Percentiles rank a stretch among this genome's conserved stretches.
Evolutionary conservation across 2,329 filamentous ascomycete genomes (phyloP).

Genomic region (Calonectria hongkongensis): DNA sequence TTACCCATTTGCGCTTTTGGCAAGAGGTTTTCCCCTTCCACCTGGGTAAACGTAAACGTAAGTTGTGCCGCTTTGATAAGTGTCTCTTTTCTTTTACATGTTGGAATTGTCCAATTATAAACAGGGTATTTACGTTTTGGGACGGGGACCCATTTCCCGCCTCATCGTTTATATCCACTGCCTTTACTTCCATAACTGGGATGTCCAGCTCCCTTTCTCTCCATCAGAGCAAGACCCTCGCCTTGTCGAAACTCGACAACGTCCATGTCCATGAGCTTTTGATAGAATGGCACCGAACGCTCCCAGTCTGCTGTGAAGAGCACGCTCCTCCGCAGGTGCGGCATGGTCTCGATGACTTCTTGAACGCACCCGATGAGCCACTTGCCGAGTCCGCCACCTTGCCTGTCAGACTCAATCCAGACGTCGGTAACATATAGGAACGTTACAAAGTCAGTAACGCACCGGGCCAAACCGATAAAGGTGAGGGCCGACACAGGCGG

Average conservation of each 20-base stretch:
- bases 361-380: conserved; percentile 77
- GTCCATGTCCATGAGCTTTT: conserved; percentile 56
- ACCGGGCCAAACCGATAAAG: conserved; percentile 62
- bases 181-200: conserved; percentile 44
- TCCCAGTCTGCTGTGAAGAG: conserved; percentile 65
- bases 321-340: conserved; percentile 72
- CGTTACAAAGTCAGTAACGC: conserved; percentile 79
- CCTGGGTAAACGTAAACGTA: conserved; percentile 16
- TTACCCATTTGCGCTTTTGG: conserved; percentile 16
- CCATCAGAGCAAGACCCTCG: conserved; percentile 54
- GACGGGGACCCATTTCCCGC: neutral
- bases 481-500: conserved; percentile 22
- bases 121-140: conserved; percentile 4
- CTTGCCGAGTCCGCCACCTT: conserved; percentile 74
- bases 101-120: conserved; percentile 25
- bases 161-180: conserved; percentile 30
- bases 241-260: conserved; percentile 49
- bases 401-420: conserved; percentile 73
- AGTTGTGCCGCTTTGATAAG: conserved; percentile 17
- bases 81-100: conserved; percentile 3
- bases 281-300: conserved; percentile 59
- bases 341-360: conserved; percentile 71
- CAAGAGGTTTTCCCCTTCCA: neutral
- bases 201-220: conserved; percentile 51
- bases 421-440: conserved; percentile 79